A percentile compares a stretch with the other conserved stretches of the same genome.
Evolutionary conservation across 257 asterid genomes (phyloP).

Genomic region (Datura wrightii): DNA sequence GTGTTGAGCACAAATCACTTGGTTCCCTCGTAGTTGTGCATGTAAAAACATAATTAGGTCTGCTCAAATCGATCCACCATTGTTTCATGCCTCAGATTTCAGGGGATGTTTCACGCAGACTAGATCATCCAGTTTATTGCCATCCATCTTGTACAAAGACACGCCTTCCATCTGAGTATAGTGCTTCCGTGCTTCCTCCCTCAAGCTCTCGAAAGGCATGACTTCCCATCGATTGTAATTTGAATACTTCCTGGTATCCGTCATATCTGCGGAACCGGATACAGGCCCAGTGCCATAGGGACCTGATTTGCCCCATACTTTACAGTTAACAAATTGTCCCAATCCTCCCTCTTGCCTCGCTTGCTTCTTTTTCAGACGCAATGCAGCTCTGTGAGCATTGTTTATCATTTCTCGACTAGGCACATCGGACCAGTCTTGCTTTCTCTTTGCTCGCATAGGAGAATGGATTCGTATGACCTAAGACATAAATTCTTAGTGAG

Average conservation of each 20-base stretch:
- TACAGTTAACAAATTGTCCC: conserved; percentile 83
- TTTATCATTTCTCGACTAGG: conserved; percentile 77
- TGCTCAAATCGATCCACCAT: background rate
- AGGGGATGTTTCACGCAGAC: conserved; percentile 60
- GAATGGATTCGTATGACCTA: conserved; percentile 98
- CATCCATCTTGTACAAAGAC: conserved; percentile 92
- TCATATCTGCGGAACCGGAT: conserved; percentile 81
- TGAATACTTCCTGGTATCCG: conserved; percentile 69
- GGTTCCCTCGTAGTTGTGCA: conserved; percentile 17
- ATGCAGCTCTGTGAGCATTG: conserved; percentile 83
- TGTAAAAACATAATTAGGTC: conserved; percentile 14
- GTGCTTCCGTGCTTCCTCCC: conserved; percentile 70
- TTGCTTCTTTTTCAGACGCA: conserved; percentile 61
- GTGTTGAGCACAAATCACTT: conserved; percentile 5
- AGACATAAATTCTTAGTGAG: conserved; percentile 30
- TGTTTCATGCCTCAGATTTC: conserved; percentile 43
- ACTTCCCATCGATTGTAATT: conserved; percentile 91
- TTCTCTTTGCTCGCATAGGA: conserved; percentile 93
- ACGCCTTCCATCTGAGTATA: conserved; percentile 78
- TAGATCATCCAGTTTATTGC: conserved; percentile 91
- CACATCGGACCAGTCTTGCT: conserved; percentile 89
- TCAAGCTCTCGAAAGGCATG: conserved; percentile 61
- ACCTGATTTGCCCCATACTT: conserved; percentile 85
- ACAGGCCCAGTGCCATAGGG: conserved; percentile 70
- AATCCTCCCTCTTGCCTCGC: conserved; percentile 47